Base-by-base conservation (phyloP, 768 basidiomycete genomes). In the Guyanaporus albipodus region DNA sequence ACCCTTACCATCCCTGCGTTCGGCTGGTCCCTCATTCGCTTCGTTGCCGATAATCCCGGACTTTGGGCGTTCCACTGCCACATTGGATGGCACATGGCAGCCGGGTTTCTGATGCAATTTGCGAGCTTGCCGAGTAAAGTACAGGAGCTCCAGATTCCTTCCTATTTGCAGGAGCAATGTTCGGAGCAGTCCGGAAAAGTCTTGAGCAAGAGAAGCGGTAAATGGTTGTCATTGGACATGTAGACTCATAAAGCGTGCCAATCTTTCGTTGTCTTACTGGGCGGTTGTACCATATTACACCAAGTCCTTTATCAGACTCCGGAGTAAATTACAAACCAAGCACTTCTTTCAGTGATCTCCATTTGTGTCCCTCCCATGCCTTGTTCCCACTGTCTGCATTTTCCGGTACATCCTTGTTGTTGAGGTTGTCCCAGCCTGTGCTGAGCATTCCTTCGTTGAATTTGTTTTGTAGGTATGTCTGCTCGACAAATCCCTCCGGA, bases 21-120 rank as follows among this genome's bases (percentile, higher is more conserved):
- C 46, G 64, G 65, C 23, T 74, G 60, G 56, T 52, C 63, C 23
- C 58, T 61, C 15, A 60, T 76, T 18, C 68, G 74, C 24, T 73
- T 73, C 48, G 58, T 71, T 14, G 64, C 67, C 6, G 71, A 75
- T 53, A 74, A 74, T 44, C 69, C 74, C 0, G 73, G 74, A 24
- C 46, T 72, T 31, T 75, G 73, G 73, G 70, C 71, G 1, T 70
- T 75, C 59, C 73, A 75, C 53, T 75, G 73, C 29, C 74, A 71
- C 50, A 59, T 60, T 53, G 57, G 48, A 38, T 69, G 69, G 70
- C 67, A 70, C 49, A 72, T 70, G 67, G 66, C 68, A 0, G 61
- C 69, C 0, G 72, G 73, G 8, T 54, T 74, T 23, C 28, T 74
- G 33, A 67, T 74, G 66, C 70, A 70, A 47, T 56, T 74, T 41